Conservation (phyloP, 2,329 filamentous ascomycete genomes). For the Phyllosticta citriasiana region DNA sequence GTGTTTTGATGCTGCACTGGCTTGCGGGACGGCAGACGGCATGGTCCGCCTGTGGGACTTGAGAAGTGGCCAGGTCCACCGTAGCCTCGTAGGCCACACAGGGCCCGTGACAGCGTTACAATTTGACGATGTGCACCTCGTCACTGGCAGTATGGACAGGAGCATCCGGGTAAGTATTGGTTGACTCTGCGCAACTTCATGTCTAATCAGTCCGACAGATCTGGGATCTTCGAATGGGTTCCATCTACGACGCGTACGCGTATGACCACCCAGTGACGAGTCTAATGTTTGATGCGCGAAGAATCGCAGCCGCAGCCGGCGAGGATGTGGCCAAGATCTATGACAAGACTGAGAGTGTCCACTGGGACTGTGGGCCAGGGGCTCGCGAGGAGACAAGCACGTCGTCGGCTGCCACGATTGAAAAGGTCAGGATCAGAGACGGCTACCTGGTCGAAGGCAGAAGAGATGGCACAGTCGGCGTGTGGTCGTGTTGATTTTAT, state of each 20-base stretch:
- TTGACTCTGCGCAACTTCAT: neutral
- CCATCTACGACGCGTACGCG: constrained; percentile 90
- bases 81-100: constrained; percentile 90
- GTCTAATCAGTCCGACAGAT: constrained; percentile 50
- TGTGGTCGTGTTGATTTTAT: constrained; percentile 50
- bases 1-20: constrained; percentile 90
- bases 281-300: constrained; percentile 92
- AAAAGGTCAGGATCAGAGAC: constrained; percentile 82
- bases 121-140: constrained; percentile 90
- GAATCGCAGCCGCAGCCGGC: constrained; percentile 82
- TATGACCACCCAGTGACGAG: constrained; percentile 86
- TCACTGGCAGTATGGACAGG: constrained; percentile 85
- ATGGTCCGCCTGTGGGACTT: constrained; percentile 98
- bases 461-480: constrained; percentile 75
- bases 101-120: constrained; percentile 89
- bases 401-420: constrained; percentile 49
- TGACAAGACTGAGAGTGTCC: constrained; percentile 88
- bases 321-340: constrained; percentile 96
- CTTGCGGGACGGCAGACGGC: constrained; percentile 92
- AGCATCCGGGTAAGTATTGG: constrained; percentile 72
- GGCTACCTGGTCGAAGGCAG: constrained; percentile 90
- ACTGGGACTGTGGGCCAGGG: constrained; percentile 93
- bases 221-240: constrained; percentile 94
- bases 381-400: constrained; percentile 55
- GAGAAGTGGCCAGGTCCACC: constrained; percentile 90